Conservation (phyloP, 208 protist genomes). For the Angomonas deanei region DNA sequence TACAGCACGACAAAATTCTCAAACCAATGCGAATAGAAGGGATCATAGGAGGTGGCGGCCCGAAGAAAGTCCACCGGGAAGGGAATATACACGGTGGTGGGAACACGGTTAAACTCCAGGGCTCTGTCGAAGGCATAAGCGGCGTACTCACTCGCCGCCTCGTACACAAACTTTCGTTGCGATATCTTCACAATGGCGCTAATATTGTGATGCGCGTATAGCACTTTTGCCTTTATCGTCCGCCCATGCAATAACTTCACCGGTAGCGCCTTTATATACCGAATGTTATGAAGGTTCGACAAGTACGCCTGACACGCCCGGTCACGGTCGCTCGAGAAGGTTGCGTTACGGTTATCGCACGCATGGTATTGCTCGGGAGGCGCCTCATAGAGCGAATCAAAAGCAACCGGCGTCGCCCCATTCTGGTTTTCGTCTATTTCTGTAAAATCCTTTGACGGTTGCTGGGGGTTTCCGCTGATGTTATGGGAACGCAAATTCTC, state of each 20-base stretch:
- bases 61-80: constrained; percentile 72
- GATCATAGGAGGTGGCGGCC: constrained; percentile 55
- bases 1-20: constrained; percentile 58
- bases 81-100: constrained; percentile 48
- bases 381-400: constrained; percentile 17
- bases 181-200: constrained; percentile 76
- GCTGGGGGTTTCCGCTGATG: constrained; percentile 45
- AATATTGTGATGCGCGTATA: constrained; percentile 72
- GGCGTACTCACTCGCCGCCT: constrained; percentile 67
- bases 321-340: constrained; percentile 55
- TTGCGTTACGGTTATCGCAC: constrained; percentile 62
- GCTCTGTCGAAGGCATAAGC: constrained; percentile 63
- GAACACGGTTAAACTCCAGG: constrained; percentile 60
- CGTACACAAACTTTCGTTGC: constrained; percentile 75
- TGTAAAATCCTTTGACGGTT: constrained; percentile 48
- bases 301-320: constrained; percentile 65
- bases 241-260: constrained; percentile 50
- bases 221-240: constrained; percentile 77
- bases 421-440: constrained; percentile 46
- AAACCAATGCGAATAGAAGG: constrained; percentile 77
- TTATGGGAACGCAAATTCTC: constrained; percentile 35
- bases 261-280: constrained; percentile 67
- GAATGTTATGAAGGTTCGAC: constrained; percentile 69
- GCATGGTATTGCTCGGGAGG: constrained; percentile 35
- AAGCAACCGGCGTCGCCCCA: constrained; percentile 42